Evolutionary conservation across 805 yeast species (phyloP).

Genomic region (Metschnikowia lachancei): DNA sequence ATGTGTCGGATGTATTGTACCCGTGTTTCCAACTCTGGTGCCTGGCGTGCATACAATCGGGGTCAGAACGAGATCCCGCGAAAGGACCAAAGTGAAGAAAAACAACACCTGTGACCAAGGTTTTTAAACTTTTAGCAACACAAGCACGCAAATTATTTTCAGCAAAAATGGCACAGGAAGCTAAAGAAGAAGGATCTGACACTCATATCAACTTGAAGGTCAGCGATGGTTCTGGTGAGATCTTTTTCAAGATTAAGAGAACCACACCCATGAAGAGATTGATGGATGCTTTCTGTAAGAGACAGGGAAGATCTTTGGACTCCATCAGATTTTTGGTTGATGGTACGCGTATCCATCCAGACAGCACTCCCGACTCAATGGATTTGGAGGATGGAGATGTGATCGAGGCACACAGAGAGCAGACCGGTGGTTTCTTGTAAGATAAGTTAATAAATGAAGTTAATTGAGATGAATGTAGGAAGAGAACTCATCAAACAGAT

Average conservation of each 20-base stretch:
- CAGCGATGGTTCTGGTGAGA: constrained; percentile 89
- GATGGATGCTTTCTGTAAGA: constrained; percentile 97
- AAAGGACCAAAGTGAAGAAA: constrained; percentile 4
- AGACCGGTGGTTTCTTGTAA: constrained; percentile 58
- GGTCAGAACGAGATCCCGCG: neutral
- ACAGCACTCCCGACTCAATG: constrained; percentile 87
- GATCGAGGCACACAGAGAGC: constrained; percentile 96
- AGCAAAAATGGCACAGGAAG: constrained; percentile 19
- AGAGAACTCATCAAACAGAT: neutral
- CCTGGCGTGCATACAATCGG: constrained; percentile 1
- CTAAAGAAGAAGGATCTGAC: constrained; percentile 23
- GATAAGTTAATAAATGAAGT: constrained; percentile 6
- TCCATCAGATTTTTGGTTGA: constrained; percentile 88
- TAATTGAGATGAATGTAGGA: neutral
- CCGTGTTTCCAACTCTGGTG: too few species aligned
- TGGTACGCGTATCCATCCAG: constrained; percentile 85
- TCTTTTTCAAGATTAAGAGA: constrained; percentile 91
- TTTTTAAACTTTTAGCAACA: neutral
- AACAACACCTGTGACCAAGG: constrained; percentile 1
- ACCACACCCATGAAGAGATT: constrained; percentile 89
- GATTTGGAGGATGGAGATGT: constrained; percentile 95
- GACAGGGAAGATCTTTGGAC: constrained; percentile 86
- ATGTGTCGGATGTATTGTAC: too few species aligned
- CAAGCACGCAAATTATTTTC: constrained; percentile 1
- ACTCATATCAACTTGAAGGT: constrained; percentile 92